Base-by-base conservation (phyloP, 2,329 filamentous ascomycete species). In the Orbilia quercus region DNA sequence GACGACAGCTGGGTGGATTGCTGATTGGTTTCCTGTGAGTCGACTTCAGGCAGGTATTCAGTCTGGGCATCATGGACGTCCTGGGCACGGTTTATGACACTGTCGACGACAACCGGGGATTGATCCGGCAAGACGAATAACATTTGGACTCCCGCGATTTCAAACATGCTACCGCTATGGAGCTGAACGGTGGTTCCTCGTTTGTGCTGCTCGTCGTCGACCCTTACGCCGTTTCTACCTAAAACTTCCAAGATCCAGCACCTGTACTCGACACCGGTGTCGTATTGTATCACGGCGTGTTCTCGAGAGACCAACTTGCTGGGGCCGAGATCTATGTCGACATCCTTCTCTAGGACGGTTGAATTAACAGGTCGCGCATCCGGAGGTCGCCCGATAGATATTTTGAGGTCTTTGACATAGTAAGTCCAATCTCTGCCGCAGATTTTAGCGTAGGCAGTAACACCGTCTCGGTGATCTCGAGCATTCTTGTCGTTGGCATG, bases 101-200 rank as follows among this genome's bases (percentile, higher is more conserved):
- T 62, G 20, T 75, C 69, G 25, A 75, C 67, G 31, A 78, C 76
- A 36, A 65, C 58, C 16, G 76, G 75, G 12, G 75, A 64, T 23
- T 91, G 89, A 22, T 87, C 88, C 0, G 95, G 94, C n/a, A 96
- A 87, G 51, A 97, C 91, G 81, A 99, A 99, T 84, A 98, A 94
- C 95, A 99, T 99, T 82, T 99, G 94, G 0, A 95, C 91, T 59
- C 91, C 91, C 77, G 90, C 90, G 79, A 98, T 91, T 79, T 96
- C 92, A 67, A 99, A 89, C 45, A 98, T 91, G 79, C 94, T 89
- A 67, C 95, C 95, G 78, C 93, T 96, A 44, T 88, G 87, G 23
- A 99, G 85, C 28, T 82, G 80, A 51, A 76, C 73, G 3, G 66
- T 75, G 22, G 75, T 62, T 11, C 90, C 89, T 57, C 89, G 85